Evolutionary conservation across 169 alveolate species (phyloP).

Genomic region (Toxoplasma gondii): DNA sequence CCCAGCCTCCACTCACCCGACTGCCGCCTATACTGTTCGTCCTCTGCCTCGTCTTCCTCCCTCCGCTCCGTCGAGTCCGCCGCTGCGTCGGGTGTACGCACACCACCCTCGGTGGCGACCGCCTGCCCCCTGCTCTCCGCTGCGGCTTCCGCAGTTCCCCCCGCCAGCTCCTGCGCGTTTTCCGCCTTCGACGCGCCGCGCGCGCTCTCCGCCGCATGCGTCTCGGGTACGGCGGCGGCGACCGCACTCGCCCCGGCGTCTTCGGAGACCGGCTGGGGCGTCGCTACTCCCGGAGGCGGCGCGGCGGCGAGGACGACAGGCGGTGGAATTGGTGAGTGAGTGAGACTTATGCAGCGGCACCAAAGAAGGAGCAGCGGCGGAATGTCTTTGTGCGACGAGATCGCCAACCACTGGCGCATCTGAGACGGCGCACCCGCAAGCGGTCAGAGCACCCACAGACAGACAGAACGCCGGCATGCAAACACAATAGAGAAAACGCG

Average conservation of each 20-base stretch:
- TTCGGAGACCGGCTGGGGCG: too few species aligned
- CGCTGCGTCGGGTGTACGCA: neutral
- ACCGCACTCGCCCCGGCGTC: too few species aligned
- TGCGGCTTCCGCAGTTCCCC: neutral
- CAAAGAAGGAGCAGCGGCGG: conserved; percentile 85
- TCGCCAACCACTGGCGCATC: conserved; percentile 83
- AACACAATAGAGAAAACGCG: neutral
- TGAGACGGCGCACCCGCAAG: too few species aligned
- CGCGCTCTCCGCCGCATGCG: neutral
- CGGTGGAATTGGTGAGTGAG: conserved; percentile 69
- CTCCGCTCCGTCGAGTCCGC: neutral
- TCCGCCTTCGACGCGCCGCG: neutral
- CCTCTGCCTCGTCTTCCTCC: conserved; percentile 4
- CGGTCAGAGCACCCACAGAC: too few species aligned
- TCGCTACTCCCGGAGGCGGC: too few species aligned
- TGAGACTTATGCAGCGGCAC: conserved; percentile 87
- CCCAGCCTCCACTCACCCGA: neutral
- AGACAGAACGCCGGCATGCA: neutral
- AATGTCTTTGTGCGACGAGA: conserved; percentile 84
- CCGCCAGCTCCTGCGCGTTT: neutral
- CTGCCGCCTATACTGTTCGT: neutral
- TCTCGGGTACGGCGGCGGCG: neutral
- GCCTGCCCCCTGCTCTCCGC: neutral
- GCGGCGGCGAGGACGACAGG: neutral
- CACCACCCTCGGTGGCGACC: neutral